These are phyloP conservation scores for Clonostachys sp. DNA, from an alignment of 2,329 filamentous ascomycete genomes.

Conservation along the genomic window DNA sequence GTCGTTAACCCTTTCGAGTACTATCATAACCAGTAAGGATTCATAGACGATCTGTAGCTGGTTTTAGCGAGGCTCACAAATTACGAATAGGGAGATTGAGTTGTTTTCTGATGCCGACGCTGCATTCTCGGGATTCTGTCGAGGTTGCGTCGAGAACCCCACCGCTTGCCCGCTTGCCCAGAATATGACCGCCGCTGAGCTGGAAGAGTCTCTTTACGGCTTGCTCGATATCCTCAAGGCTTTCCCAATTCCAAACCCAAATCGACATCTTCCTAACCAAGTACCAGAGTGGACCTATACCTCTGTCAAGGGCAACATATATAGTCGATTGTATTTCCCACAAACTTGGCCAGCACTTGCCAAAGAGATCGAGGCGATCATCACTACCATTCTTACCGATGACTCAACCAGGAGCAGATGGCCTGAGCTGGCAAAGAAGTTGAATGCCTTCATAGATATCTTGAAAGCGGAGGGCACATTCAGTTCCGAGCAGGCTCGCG, in stretches of 20 bases:
- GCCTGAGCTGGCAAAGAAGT: not conserved
- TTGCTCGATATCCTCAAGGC: slow-evolving; percentile 17
- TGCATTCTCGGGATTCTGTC: slow-evolving; percentile 17
- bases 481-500: not conserved
- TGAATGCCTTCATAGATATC: no score
- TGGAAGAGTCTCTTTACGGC: slow-evolving; percentile 23
- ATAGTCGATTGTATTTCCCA: slow-evolving; percentile 11
- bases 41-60: no score
- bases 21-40: slow-evolving; percentile 9
- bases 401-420: no score
- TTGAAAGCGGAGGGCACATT: not conserved
- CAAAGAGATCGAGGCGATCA: slow-evolving; percentile 6
- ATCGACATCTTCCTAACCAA: slow-evolving; percentile 2
- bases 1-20: slow-evolving; percentile 23
- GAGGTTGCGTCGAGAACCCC: slow-evolving; percentile 15
- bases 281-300: slow-evolving; percentile 13
- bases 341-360: slow-evolving; percentile 8
- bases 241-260: slow-evolving; percentile 11
- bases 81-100: slow-evolving; percentile 11
- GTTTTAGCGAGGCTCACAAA: no score
- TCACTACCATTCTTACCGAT: not conserved
- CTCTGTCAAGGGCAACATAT: slow-evolving; percentile 9
- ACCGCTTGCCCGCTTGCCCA: slow-evolving; percentile 18
- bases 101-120: slow-evolving; percentile 16
- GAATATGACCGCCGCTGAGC: slow-evolving; percentile 20